A percentile compares a stretch with the other conserved stretches of the same genome.
Evolutionary conservation across 2,329 filamentous ascomycete species (phyloP).

Genomic region (Penicillium sp.): DNA sequence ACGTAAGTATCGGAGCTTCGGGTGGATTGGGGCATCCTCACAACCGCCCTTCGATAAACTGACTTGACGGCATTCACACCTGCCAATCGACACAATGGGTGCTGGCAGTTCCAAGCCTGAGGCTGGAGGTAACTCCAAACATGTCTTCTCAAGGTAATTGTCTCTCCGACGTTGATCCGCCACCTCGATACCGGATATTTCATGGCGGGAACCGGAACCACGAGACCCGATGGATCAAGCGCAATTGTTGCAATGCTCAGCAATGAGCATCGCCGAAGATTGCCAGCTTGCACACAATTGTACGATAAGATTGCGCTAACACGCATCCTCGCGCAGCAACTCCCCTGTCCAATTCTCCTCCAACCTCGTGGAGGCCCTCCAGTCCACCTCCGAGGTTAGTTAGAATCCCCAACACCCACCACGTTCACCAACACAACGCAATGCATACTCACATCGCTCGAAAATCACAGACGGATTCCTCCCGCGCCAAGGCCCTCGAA

Average conservation of each 20-base stretch:
- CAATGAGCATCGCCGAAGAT: background rate
- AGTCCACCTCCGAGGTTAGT: constrained; percentile 80
- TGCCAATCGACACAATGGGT: constrained; percentile 53
- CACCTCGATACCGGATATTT: background rate
- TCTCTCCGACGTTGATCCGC: constrained; percentile 3
- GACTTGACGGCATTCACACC: constrained; percentile 16
- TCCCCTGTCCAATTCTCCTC: constrained; percentile 72
- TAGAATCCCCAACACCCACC: constrained; percentile 1
- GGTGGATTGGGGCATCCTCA: constrained; percentile 17
- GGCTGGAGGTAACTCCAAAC: constrained; percentile 53
- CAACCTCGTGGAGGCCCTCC: constrained; percentile 77
- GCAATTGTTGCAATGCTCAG: background rate
- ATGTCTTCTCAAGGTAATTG: constrained; percentile 62
- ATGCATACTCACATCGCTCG: constrained; percentile 3
- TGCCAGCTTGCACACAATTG: background rate
- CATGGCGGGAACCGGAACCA: constrained; percentile 13
- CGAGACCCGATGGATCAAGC: constrained; percentile 4
- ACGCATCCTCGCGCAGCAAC: constrained; percentile 30
- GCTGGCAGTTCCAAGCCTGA: constrained; percentile 63
- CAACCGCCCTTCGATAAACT: constrained; percentile 18
- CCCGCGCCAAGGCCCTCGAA: constrained; percentile 79
- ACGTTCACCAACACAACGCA: background rate
- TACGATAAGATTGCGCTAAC: constrained; percentile 11
- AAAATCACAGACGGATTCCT: constrained; percentile 73
- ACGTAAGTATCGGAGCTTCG: constrained; percentile 26